Evolutionary conservation across 2,329 filamentous ascomycete species (phyloP), one percentile per base, ranked within the genome.

Genomic region (Periconia macrospinosa): DNA sequence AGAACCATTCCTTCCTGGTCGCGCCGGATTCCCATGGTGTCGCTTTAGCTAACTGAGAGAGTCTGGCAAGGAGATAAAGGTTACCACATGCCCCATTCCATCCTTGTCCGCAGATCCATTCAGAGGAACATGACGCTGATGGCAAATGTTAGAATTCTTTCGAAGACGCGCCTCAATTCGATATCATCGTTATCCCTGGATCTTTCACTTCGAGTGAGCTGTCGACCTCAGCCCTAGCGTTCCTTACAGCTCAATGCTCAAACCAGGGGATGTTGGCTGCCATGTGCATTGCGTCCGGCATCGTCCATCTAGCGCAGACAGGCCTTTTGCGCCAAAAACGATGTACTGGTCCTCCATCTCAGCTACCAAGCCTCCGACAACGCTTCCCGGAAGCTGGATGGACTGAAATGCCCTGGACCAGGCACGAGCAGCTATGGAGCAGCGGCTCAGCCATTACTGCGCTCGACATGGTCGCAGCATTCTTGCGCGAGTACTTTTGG

Each of bases 401-500:
- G 71, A 65, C 68, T 30, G 58, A 62, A 15, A 56, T 54, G 9
- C 57, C 61, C 5, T 73, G 69, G 70, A 57, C 62, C 9, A 57
- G 68, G 37, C 62, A 71, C 37, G 69, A 61, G 5, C 62, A 65
- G 11, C 49, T 72, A n/a, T 73, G 69, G 70, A 71, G 60, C 41
- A 70, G 69, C 47, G 66, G 63, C 18, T 68, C 67, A 1, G 61
- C 68, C 1, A 47, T 71, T 13, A 62, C 67, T 1, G 68, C 63
- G 1, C 63, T 72, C 11, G 66, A 73, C 14, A 72, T 73, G 69
- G 57, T 69, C 8, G 57, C 66, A 0, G 59, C 65, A 1, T 73
- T 64, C 62, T 68, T 73, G 65, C 62, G 68, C 19, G 67, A 73
- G 55, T 73, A 70, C 52, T 73, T 71, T 49, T 73, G 71, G 71